Evolutionary conservation across 352 stramenopile genomes (phyloP).

Genomic region (Globisporangium paddicum): DNA sequence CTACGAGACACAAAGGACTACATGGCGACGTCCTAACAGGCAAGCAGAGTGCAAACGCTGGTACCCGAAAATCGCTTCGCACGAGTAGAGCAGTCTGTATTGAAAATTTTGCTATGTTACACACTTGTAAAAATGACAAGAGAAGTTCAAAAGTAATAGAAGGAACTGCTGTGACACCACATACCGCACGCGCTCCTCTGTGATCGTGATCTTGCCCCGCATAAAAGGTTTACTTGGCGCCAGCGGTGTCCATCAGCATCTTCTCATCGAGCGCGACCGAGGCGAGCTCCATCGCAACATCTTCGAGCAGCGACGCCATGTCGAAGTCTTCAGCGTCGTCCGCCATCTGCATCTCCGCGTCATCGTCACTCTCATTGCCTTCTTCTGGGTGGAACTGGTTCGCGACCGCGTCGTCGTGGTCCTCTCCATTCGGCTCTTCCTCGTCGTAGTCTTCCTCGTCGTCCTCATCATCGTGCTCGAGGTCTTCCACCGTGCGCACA

Average conservation of each 20-base stretch:
- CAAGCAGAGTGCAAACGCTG: neutral
- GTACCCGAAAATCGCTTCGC: neutral
- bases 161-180: neutral
- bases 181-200: neutral
- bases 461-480: constrained; percentile 38
- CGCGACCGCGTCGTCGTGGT: constrained; percentile 13
- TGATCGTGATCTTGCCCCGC: neutral
- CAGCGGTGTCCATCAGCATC: constrained; percentile 19
- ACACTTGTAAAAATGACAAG: neutral
- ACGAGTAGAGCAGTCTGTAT: neutral
- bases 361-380: constrained; percentile 20
- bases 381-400: constrained; percentile 18
- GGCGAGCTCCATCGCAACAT: constrained; percentile 73
- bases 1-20: neutral
- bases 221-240: neutral
- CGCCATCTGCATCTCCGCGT: constrained; percentile 15
- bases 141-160: neutral
- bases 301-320: constrained; percentile 44
- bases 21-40: neutral
- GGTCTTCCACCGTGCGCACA: constrained; percentile 57
- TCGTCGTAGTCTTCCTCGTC: constrained; percentile 29
- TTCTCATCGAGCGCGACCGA: constrained; percentile 44
- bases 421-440: constrained; percentile 22
- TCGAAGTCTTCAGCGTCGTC: constrained; percentile 21
- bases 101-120: constrained; percentile 3